Conservation (phyloP, 768 basidiomycete genomes). For the Suillus tomentosus region DNA sequence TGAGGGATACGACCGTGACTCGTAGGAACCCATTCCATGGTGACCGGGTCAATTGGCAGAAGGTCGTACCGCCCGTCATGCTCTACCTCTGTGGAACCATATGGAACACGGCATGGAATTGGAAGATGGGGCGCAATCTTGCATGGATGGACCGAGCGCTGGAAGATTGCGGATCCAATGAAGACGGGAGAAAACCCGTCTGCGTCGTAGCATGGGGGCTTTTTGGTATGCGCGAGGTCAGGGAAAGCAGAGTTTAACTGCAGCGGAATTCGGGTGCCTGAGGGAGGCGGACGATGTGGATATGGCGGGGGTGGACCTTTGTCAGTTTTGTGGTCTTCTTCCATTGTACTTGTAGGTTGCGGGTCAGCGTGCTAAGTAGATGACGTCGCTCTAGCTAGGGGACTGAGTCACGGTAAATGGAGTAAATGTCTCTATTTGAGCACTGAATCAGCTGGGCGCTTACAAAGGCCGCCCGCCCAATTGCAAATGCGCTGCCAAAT, state of each 20-base stretch:
- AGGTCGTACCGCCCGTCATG: conserved; percentile 75
- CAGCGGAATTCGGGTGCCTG: conserved; percentile 68
- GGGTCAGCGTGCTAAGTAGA: not conserved
- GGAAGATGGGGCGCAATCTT: conserved; percentile 70
- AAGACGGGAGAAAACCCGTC: conserved; percentile 63
- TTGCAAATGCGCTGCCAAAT: too few relatives aligned
- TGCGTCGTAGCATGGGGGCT: conserved; percentile 55
- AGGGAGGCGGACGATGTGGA: conserved; percentile 45
- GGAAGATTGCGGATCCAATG: conserved; percentile 73
- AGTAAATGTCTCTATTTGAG: too few relatives aligned
- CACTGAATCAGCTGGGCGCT: conserved; percentile 12
- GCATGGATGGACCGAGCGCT: conserved; percentile 75
- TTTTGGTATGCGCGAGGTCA: conserved; percentile 40
- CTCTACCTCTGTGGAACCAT: conserved; percentile 57
- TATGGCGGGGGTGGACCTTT: conserved; percentile 3
- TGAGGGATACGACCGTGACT: conserved; percentile 59
- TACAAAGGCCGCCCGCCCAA: not conserved
- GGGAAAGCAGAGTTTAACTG: conserved; percentile 45
- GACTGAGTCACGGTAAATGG: too few relatives aligned
- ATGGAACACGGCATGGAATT: conserved; percentile 57
- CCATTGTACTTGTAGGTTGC: not conserved
- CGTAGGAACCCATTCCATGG: conserved; percentile 77
- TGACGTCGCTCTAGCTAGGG: too few relatives aligned
- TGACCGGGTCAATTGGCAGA: conserved; percentile 62
- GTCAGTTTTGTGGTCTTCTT: conserved; percentile 1